phyloP scores from a whole-genome alignment of 2,329 filamentous ascomycete species.

The Neospermospora avenae region DNA sequence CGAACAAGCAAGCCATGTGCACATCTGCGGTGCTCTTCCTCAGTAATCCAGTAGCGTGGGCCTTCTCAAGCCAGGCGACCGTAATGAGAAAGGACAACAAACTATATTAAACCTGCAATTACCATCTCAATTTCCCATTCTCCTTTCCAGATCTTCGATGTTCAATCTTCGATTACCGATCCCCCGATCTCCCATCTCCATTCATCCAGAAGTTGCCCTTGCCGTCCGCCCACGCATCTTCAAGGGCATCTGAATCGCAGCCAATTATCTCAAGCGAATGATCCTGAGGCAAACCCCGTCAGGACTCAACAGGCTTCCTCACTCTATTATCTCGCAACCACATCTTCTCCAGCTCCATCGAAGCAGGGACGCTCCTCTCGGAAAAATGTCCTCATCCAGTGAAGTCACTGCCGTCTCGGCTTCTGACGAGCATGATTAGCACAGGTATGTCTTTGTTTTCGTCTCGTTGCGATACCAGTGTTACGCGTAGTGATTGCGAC shows the following conservation, averaged over 20 bases:
- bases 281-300: neutral
- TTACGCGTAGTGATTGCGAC: neutral
- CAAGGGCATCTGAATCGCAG: neutral
- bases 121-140: neutral
- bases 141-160: neutral
- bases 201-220: too few relatives aligned
- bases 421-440: conserved; percentile 19
- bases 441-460: conserved; percentile 22
- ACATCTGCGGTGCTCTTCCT: neutral
- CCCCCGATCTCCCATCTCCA: neutral
- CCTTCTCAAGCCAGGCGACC: neutral
- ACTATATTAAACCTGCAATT: neutral
- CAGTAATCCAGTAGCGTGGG: neutral
- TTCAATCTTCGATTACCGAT: too few relatives aligned
- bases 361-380: neutral
- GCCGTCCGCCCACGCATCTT: neutral
- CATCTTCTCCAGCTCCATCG: neutral
- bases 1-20: too few relatives aligned
- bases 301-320: neutral
- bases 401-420: conserved; percentile 2
- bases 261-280: neutral
- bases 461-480: neutral
- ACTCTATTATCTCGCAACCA: too few relatives aligned
- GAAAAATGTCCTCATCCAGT: conserved; percentile 10
- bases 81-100: neutral